phyloP scores from a whole-genome alignment of 1,284 basidiomycete species.

The Ceratorhiza oryzae-sativae region DNA sequence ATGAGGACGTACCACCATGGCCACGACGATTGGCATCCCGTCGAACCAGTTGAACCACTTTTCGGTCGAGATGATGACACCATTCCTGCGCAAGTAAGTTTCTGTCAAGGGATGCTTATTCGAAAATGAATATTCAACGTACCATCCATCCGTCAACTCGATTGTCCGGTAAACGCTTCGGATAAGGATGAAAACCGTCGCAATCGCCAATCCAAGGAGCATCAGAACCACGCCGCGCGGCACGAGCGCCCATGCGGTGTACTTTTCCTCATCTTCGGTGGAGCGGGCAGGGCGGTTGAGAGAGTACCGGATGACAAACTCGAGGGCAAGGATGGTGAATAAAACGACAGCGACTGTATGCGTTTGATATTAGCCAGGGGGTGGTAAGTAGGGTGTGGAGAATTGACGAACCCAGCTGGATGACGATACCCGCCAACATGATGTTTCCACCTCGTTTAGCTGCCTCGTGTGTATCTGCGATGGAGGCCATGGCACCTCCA shows the following conservation, averaged over 20 bases:
- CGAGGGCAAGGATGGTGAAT: slow-evolving; percentile 46
- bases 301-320: slow-evolving; percentile 46
- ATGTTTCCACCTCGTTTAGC: slow-evolving; percentile 43
- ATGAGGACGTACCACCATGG: slow-evolving; percentile 16
- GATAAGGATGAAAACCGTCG: slow-evolving; percentile 40
- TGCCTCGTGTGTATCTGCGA: slow-evolving; percentile 28
- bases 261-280: slow-evolving; percentile 41
- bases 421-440: slow-evolving; percentile 47
- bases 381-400: not conserved
- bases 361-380: slow-evolving; percentile 1
- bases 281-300: slow-evolving; percentile 40
- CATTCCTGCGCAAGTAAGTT: slow-evolving; percentile 24
- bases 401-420: slow-evolving; percentile 47
- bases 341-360: slow-evolving; percentile 47
- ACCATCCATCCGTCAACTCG: slow-evolving; percentile 49
- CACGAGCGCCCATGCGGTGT: slow-evolving; percentile 8
- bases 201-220: slow-evolving; percentile 40
- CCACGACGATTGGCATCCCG: slow-evolving; percentile 28
- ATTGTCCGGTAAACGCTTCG: slow-evolving; percentile 42
- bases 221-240: slow-evolving; percentile 27
- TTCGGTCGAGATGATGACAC: slow-evolving; percentile 35
- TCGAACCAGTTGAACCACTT: slow-evolving; percentile 40
- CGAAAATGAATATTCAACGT: not conserved
- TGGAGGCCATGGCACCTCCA: slow-evolving; percentile 51
- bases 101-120: not conserved